Base-by-base conservation (phyloP, 139 green algal genomes). In the Spirogloea muscicola region DNA sequence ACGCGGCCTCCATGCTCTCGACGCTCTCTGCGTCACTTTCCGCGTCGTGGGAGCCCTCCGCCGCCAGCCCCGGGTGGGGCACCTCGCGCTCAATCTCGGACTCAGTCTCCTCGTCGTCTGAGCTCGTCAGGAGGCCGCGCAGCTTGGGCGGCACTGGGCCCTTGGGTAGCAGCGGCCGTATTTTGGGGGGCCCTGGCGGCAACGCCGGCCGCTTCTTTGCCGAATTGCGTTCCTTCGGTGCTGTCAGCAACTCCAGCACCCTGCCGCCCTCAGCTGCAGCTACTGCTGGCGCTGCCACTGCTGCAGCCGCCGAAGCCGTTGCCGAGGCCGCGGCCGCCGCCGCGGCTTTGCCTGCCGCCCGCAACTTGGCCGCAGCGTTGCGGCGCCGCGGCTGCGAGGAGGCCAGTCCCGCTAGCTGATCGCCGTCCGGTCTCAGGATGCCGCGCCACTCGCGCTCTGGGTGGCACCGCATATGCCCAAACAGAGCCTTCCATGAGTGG, bases 381-480 rank as follows among this genome's bases (percentile, higher is more conserved):
- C n/a, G n/a, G n/a, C n/a, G n/a, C n/a, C n/a, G n/a, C n/a, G n/a
- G n/a, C n/a, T n/a, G n/a, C n/a, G n/a, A n/a, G n/a, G n/a, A n/a
- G n/a, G n/a, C n/a, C n/a, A n/a, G n/a, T n/a, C n/a, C n/a, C n/a
- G n/a, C n/a, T n/a, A n/a, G n/a, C n/a, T n/a, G n/a, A n/a, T n/a
- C 42, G 37, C 42, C 59, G 13, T 43, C 59, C 25, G 59, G 59
- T 7, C 59, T 34, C 59, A 51, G 59, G 25, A 68, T 68, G 37
- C 59, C 59, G 13, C 59, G 41, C 59, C 59, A 68, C 5, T 68
- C 59, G 13, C 59, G 10, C 59, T 68, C 59, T 10, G 59, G 59
- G 43, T 68, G 59, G 27, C 59, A 68, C 29, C 59, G 10, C 59
- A 68, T 68, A 7, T 68, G 59, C 27, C 59, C 59, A 33, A 68